These are phyloP conservation scores for Cynanchum wilfordii DNA, from an alignment of 257 asterid species.

Conservation along the genomic window DNA sequence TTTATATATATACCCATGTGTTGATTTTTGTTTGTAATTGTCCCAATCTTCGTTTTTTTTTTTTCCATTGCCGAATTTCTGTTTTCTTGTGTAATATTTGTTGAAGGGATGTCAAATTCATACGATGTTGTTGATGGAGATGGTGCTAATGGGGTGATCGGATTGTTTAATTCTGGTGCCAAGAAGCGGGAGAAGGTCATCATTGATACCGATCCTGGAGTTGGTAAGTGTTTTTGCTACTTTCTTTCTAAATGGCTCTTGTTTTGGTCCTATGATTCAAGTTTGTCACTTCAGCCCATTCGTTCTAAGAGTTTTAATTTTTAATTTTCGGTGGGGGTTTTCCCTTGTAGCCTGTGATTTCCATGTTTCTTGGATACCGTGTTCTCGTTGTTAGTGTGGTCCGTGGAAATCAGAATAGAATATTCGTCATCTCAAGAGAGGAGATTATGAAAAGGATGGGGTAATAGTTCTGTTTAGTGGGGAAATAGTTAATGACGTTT, in stretches of 20 bases:
- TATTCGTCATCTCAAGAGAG: not conserved
- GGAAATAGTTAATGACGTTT: not conserved
- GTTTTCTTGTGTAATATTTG: constrained; percentile 1
- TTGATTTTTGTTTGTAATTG: not conserved
- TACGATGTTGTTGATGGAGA: not conserved
- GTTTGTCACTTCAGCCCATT: not conserved
- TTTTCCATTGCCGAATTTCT: not conserved
- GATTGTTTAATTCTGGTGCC: constrained; percentile 11
- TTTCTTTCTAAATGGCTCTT: not conserved
- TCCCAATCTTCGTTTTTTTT: not conserved
- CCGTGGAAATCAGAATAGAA: not conserved
- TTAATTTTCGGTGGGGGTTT: not conserved
- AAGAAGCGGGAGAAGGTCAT: constrained; percentile 25
- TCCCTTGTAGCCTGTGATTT: not conserved
- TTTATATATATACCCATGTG: not conserved
- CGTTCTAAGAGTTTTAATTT: not conserved
- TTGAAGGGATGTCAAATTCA: constrained; percentile 15
- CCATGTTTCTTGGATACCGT: not conserved
- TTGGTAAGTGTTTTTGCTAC: constrained; percentile 20
- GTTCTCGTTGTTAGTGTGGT: not conserved
- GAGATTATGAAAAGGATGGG: not conserved
- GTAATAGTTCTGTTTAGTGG: not conserved
- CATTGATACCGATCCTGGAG: constrained; percentile 47
- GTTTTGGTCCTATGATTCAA: not conserved
- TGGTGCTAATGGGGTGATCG: constrained; percentile 16